Base-by-base conservation (phyloP, 2,329 filamentous ascomycete species). In the Akanthomyces lecanii region DNA sequence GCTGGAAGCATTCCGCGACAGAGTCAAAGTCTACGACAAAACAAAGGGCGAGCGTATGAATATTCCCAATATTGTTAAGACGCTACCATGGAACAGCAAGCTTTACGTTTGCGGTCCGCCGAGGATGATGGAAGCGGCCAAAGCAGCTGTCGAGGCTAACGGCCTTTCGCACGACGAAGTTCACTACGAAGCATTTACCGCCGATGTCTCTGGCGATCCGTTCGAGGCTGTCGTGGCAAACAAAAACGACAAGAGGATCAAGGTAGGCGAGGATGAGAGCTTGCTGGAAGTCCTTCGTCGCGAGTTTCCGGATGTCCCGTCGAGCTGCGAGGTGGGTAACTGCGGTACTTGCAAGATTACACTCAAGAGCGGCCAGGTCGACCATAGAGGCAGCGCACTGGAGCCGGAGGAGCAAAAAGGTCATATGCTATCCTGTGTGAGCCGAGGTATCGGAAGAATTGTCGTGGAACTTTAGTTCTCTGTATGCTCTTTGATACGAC, bases 91-190 rank as follows among this genome's bases (percentile, higher is more conserved):
- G 79, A 85, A 84, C 67, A 81, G 81, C 11, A 81, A 83, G 58
- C 72, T 89, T 4, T 89, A 87, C 69, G 81, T 84, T 28, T 89
- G 86, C 69, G 86, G 87, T 0, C 85, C 86, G 0, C 67, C 70
- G 10, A 76, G 81, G 8, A 79, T 89, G 73, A 84, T 87, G 76
- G 78, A 83, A 6, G 81, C 80, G 50, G 80, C 82, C 0, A 70
- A 69, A 23, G 67, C 67, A 2, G 77, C 77, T 14, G 79, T 80
- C 0, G 73, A 74, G 10, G 71, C 71, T 8, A 73, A 74, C 10
- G 76, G 78, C 0, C 74, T 89, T 0, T 71, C 76, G 0, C 74
- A 79, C 2, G 74, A 78, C 0, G 83, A 85, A 47, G 76, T 88
- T 1, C 85, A 89, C 70, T 85, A 81, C 63, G 86, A 89, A 70